A percentile compares a stretch with the other conserved stretches of the same genome.
Conservation (phyloP, 116 monocot genomes). For the Papilionanthe hybrid region DNA sequence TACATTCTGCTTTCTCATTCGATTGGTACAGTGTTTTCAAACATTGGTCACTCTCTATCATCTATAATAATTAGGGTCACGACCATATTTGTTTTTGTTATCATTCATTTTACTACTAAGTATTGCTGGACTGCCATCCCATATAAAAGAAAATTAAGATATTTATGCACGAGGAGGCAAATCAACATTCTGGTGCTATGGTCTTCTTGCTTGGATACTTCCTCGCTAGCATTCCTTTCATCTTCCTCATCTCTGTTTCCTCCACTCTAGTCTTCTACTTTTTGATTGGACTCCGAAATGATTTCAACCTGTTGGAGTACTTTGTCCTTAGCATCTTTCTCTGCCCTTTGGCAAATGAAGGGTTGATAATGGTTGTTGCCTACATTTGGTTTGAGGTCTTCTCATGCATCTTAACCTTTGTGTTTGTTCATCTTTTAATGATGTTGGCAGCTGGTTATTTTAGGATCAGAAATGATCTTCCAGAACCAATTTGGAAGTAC, state of each 20-base stretch:
- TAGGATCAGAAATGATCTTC: slow-evolving; percentile 49
- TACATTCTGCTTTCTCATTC: slow-evolving; percentile 69
- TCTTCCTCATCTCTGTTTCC: slow-evolving; percentile 77
- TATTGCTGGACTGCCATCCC: slow-evolving; percentile 77
- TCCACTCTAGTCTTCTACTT: slow-evolving; percentile 84
- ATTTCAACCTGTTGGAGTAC: slow-evolving; percentile 90
- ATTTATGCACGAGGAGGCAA: slow-evolving; percentile 67
- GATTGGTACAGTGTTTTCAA: slow-evolving; percentile 72
- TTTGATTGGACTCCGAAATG: slow-evolving; percentile 62
- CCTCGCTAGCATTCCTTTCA: slow-evolving; percentile 80
- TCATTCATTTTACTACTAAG: slow-evolving; percentile 76
- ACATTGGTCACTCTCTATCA: slow-evolving; percentile 77
- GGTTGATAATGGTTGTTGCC: slow-evolving; percentile 69
- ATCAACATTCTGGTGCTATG: slow-evolving; percentile 57
- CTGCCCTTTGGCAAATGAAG: slow-evolving; percentile 83
- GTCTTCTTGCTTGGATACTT: slow-evolving; percentile 74
- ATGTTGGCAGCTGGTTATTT: slow-evolving; percentile 94
- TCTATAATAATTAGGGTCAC: slow-evolving; percentile 88
- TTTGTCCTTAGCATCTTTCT: slow-evolving; percentile 79
- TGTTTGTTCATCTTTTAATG: slow-evolving; percentile 87
- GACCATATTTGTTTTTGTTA: slow-evolving; percentile 79
- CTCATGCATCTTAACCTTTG: slow-evolving; percentile 40
- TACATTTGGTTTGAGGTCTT: slow-evolving; percentile 67
- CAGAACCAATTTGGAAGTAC: slow-evolving; percentile 71
- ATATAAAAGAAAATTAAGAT: slow-evolving; percentile 85